These are phyloP conservation scores for Thinopyrum obtusiflorum DNA, from an alignment of 202 grass and related monocot genomes.

Conservation along the genomic window DNA sequence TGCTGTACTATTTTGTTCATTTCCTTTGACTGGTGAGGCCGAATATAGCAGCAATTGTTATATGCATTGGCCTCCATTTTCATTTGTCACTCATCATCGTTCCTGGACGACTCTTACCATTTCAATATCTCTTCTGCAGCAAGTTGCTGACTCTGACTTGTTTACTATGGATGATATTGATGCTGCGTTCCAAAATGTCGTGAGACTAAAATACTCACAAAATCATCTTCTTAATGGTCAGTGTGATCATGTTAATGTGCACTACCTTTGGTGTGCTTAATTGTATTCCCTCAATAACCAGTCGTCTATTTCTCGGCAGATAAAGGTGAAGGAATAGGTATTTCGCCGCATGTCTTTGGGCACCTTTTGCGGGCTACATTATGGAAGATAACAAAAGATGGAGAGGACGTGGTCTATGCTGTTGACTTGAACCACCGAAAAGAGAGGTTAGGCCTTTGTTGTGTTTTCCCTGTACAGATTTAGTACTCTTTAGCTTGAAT, in stretches of 20 bases:
- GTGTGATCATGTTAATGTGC: constrained; percentile 32
- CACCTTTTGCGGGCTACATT: constrained; percentile 93
- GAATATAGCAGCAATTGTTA: too few relatives aligned
- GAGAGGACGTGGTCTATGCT: constrained; percentile 85
- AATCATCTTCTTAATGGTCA: constrained; percentile 82
- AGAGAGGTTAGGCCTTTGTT: constrained; percentile 57
- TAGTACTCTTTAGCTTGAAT: constrained; percentile 18
- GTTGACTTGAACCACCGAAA: constrained; percentile 98
- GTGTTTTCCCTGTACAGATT: neutral
- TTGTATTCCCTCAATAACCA: constrained; percentile 6
- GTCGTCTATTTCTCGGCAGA: constrained; percentile 52
- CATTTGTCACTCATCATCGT: neutral
- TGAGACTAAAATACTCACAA: constrained; percentile 89
- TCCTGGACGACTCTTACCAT: constrained; percentile 1
- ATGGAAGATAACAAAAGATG: constrained; percentile 99
- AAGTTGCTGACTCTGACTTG: constrained; percentile 87
- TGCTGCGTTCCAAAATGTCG: constrained; percentile 77
- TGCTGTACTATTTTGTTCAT: too few relatives aligned
- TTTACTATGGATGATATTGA: constrained; percentile 95
- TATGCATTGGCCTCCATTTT: too few relatives aligned
- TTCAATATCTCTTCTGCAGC: constrained; percentile 47
- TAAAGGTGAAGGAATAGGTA: constrained; percentile 98
- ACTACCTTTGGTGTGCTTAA: constrained; percentile 9
- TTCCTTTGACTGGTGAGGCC: too few relatives aligned
- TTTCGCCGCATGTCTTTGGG: constrained; percentile 84